A percentile compares a stretch with the other conserved stretches of the same genome.
These are phyloP conservation scores for Phytophthora sojae DNA, from an alignment of 352 stramenopile species.

Conservation along the genomic window DNA sequence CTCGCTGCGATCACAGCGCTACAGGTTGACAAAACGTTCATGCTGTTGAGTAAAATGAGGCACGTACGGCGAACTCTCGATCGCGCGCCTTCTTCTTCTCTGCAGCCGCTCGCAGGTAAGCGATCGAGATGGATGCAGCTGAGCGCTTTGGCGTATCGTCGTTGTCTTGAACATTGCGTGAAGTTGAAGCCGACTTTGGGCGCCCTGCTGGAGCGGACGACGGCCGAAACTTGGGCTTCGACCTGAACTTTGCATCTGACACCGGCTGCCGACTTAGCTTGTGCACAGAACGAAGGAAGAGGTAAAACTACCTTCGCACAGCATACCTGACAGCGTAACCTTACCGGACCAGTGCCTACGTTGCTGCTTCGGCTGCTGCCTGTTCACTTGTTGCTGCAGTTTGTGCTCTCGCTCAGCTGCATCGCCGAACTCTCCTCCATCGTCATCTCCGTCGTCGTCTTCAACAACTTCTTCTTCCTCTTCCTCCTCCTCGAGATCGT, in stretches of 20 bases:
- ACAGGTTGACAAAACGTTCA: not conserved
- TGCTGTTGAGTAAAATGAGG: not conserved
- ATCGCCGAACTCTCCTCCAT: constrained; percentile 48
- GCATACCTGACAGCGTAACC: constrained; percentile 12
- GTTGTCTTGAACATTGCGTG: constrained; percentile 10
- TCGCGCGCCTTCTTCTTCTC: constrained; percentile 78
- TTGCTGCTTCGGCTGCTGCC: constrained; percentile 15
- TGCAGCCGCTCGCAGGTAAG: constrained; percentile 58
- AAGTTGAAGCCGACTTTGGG: constrained; percentile 26
- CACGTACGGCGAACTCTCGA: constrained; percentile 69
- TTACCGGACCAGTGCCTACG: constrained; percentile 26
- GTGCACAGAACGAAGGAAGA: not conserved
- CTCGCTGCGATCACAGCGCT: constrained; percentile 33
- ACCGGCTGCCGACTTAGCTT: not conserved
- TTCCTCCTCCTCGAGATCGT: constrained; percentile 32
- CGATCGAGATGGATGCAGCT: constrained; percentile 58
- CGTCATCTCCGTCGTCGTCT: constrained; percentile 43
- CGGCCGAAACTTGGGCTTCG: constrained; percentile 49
- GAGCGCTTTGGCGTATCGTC: constrained; percentile 20
- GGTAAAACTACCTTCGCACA: not conserved
- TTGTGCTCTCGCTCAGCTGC: constrained; percentile 36
- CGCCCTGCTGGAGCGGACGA: constrained; percentile 64
- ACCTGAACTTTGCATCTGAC: constrained; percentile 18
- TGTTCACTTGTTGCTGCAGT: constrained; percentile 16
- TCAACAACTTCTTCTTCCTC: constrained; percentile 39